These are phyloP conservation scores for Jatropha curcas DNA, from an alignment of 345 rosid species.

Conservation along the genomic window DNA sequence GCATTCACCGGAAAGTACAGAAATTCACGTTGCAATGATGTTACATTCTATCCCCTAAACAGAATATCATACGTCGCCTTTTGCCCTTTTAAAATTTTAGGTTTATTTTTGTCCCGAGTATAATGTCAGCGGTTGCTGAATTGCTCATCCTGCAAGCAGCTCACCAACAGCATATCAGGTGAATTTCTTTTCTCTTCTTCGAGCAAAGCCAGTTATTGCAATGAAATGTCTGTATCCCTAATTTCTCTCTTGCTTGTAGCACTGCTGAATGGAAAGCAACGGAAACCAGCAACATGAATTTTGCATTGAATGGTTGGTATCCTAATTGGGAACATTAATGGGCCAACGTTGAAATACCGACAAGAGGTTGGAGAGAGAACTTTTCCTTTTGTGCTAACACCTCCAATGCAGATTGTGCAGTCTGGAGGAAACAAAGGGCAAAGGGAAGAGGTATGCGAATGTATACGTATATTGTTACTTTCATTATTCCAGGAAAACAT, in stretches of 20 bases:
- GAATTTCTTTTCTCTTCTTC: too few relatives aligned
- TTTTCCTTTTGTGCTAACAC: conserved; percentile 80
- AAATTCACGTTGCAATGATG: neutral
- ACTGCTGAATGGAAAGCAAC: conserved; percentile 94
- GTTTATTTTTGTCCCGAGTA: conserved; percentile 78
- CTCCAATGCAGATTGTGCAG: conserved; percentile 61
- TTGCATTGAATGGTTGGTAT: conserved; percentile 85
- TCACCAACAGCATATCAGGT: conserved; percentile 88
- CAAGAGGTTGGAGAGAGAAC: conserved; percentile 80
- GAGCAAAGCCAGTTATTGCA: too few relatives aligned
- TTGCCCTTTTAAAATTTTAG: conserved; percentile 34
- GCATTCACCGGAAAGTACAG: too few relatives aligned
- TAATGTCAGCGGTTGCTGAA: conserved; percentile 87
- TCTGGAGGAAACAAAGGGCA: conserved; percentile 68
- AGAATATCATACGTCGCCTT: neutral
- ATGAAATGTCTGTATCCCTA: too few relatives aligned
- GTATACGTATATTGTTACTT: too few relatives aligned
- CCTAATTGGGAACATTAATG: conserved; percentile 78
- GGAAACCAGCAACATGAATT: conserved; percentile 95
- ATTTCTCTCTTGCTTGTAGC: conserved; percentile 33
- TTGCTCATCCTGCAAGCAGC: conserved; percentile 80
- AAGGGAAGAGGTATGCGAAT: conserved; percentile 66
- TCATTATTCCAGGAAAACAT: too few relatives aligned
- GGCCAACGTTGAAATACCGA: conserved; percentile 83
- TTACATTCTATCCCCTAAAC: neutral